phyloP scores from a whole-genome alignment of 2,329 filamentous ascomycete species.

The Trichoderma sp. region DNA sequence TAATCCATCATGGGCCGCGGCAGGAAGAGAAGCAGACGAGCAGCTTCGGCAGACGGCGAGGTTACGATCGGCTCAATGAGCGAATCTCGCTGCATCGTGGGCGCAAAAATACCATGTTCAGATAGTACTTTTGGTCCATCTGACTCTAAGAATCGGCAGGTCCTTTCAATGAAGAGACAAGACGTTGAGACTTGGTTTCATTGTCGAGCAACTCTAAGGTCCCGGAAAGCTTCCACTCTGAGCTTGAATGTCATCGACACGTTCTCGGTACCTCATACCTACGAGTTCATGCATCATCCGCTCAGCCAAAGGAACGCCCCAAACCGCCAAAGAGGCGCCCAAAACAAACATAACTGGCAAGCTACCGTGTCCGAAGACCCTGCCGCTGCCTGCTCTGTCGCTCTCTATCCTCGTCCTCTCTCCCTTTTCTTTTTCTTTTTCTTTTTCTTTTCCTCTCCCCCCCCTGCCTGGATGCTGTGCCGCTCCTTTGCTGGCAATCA shows the following conservation, averaged over 20 bases:
- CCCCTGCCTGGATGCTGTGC: not conserved
- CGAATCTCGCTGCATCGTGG: no score
- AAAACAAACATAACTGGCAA: slow-evolving; percentile 1
- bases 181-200: no score
- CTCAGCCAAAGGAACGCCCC: not conserved
- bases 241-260: no score
- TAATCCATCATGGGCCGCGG: slow-evolving; percentile 6
- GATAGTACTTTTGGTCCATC: no score
- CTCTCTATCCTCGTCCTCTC: not conserved
- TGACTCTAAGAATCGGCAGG: no score
- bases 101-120: no score
- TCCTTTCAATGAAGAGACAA: no score
- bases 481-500: not conserved
- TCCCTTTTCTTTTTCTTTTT: not conserved
- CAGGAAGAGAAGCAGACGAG: not conserved
- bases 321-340: not conserved
- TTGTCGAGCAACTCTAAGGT: no score
- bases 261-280: not conserved
- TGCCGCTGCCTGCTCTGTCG: not conserved
- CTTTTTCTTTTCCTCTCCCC: not conserved
- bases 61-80: slow-evolving; percentile 21
- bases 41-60: slow-evolving; percentile 5
- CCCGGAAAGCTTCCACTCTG: no score
- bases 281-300: not conserved
- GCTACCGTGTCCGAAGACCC: not conserved